These are phyloP conservation scores for Yarrowia phangngaensis DNA, from an alignment of 805 yeast genomes.

Conservation along the genomic window DNA sequence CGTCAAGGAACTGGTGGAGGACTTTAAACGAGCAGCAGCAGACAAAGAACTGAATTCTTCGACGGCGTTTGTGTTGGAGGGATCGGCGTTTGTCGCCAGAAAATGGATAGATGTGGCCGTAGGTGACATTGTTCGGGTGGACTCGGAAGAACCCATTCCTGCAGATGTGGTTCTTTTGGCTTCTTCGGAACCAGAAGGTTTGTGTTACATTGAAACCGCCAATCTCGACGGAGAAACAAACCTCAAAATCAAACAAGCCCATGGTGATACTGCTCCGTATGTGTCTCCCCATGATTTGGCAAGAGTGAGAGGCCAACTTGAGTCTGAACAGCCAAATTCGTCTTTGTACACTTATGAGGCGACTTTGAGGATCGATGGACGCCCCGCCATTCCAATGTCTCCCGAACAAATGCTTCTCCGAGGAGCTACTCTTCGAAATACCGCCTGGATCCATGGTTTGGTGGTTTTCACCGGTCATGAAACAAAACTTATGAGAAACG, in stretches of 20 bases:
- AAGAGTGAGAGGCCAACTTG: conserved; percentile 53
- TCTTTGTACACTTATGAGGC: conserved; percentile 95
- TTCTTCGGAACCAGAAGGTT: conserved; percentile 96
- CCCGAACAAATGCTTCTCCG: conserved; percentile 91
- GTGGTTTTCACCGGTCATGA: conserved; percentile 97
- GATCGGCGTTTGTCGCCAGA: conserved; percentile 55
- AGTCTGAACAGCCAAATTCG: conserved; percentile 91
- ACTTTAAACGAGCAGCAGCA: conserved; percentile 78
- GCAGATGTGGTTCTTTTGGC: conserved; percentile 83
- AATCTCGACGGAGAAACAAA: conserved; percentile 98
- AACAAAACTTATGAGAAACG: conserved; percentile 96
- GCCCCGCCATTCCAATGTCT: conserved; percentile 54
- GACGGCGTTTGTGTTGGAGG: conserved; percentile 55
- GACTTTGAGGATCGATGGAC: conserved; percentile 50
- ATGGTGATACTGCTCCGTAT: conserved; percentile 66
- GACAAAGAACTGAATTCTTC: conserved; percentile 88
- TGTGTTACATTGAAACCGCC: conserved; percentile 96
- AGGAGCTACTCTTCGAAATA: conserved; percentile 93
- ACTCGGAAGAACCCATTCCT: conserved; percentile 86
- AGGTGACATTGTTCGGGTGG: conserved; percentile 84
- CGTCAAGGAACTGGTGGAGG: conserved; percentile 85
- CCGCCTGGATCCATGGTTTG: conserved; percentile 91
- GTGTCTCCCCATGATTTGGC: conserved; percentile 62
- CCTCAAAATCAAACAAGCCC: conserved; percentile 87
- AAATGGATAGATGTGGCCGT: conserved; percentile 86